Evolutionary conservation across 1,284 basidiomycete genomes (phyloP), one percentile per base, ranked within the genome.

Genomic region (Pseudozyma flocculosa): DNA sequence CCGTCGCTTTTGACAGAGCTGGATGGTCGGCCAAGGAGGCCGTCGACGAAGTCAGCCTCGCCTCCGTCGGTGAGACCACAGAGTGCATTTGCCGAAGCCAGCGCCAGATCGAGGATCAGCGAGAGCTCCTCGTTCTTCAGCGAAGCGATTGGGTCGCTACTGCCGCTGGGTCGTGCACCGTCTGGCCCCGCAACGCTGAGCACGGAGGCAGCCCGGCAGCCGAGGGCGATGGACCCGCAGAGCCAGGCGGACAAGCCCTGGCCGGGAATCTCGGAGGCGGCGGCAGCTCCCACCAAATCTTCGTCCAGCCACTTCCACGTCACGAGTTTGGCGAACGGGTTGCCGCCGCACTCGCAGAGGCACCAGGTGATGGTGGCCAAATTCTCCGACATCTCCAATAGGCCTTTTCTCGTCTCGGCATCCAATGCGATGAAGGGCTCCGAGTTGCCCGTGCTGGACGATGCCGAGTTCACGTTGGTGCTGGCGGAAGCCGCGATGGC

Each of bases 361-460:
- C 67, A 67, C 54, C 61, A 58, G 2, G 68, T 50, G 15, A 62
- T 32, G 5, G 67, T 68, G n/a, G 66, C 70, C 14, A 70, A 56
- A 34, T 55, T 69, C 26, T 64, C 67, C 22, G 60, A 66, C 58
- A 61, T 61, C 48, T 72, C 70, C 36, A 70, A 43, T 18, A 72
- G 54, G 13, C 61, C 65, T 40, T 61, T 64, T 5, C 63, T 45
- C 1, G 70, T 63, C 26, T 53, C 54, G 18, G 51, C 41, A 32
- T 64, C 67, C 42, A 72, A 58, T 3, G 43, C 21, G 37, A 61
- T 48, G 48, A 65, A 70, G 19, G 62, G 62, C 30, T 59, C 59
- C 17, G 32, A 49, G 21, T 21, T 39, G 18, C 17, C 17, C 23
- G n/a, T 18, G 17, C 29, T 15, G 2, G 30, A 26, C 19, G 18